These are phyloP conservation scores for Letharia columbiana DNA, from an alignment of 495 filamentous ascomycete species.

Conservation along the genomic window DNA sequence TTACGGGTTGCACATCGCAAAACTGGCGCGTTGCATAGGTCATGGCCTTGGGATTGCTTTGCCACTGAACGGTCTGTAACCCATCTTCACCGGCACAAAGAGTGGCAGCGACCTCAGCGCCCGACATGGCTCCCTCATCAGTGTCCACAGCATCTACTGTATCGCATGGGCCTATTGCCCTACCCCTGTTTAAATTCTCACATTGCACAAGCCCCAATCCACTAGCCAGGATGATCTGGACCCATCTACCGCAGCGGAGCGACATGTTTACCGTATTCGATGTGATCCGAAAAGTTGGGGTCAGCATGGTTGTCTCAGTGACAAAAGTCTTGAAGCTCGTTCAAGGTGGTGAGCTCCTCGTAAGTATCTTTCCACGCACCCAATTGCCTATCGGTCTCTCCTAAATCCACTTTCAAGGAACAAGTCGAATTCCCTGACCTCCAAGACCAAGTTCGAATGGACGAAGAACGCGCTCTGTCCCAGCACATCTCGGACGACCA, in stretches of 20 bases:
- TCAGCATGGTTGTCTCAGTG: slow-evolving; percentile 3
- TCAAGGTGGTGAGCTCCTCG: slow-evolving; percentile 19
- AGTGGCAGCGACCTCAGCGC: not conserved
- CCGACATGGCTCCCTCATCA: slow-evolving; percentile 14
- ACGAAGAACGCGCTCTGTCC: slow-evolving; percentile 12
- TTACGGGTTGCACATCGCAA: not conserved
- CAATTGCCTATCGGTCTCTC: not conserved
- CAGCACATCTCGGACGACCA: slow-evolving; percentile 17
- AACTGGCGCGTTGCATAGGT: not conserved
- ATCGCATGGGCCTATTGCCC: slow-evolving; percentile 15
- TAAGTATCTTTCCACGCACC: slow-evolving; percentile 5
- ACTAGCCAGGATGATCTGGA: slow-evolving; percentile 19
- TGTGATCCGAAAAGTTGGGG: slow-evolving; percentile 11
- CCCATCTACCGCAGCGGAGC: slow-evolving; percentile 16
- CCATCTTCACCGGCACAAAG: not conserved
- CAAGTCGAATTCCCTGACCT: slow-evolving; percentile 22
- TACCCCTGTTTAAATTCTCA: slow-evolving; percentile 23
- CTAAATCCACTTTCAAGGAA: slow-evolving; percentile 16
- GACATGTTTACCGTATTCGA: slow-evolving; percentile 26
- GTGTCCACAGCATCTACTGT: not conserved
- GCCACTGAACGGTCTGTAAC: not conserved
- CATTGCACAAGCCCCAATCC: slow-evolving; percentile 19
- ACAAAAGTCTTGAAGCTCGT: slow-evolving; percentile 21
- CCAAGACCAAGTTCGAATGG: slow-evolving; percentile 15
- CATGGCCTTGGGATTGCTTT: not conserved